These are phyloP conservation scores for Metschnikowia lunata DNA, from an alignment of 805 yeast genomes.

Conservation along the genomic window DNA sequence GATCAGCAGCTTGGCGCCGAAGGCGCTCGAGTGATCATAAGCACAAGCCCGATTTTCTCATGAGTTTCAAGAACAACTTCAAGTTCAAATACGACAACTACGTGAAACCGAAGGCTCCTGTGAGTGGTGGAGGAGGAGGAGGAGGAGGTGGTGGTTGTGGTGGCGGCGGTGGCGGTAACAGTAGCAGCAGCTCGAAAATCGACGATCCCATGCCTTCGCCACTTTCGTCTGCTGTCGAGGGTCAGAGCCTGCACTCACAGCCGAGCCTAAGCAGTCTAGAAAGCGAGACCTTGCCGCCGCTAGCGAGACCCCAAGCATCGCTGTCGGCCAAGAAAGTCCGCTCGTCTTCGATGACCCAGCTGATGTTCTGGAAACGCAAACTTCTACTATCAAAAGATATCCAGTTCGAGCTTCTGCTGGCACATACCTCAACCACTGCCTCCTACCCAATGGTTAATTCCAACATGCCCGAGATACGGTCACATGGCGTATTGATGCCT, in stretches of 20 bases:
- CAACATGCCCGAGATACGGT: not conserved
- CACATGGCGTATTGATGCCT: slow-evolving; percentile 1
- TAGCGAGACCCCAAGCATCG: slow-evolving; percentile 4
- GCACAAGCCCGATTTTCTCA: slow-evolving; percentile 11
- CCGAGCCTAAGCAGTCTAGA: slow-evolving; percentile 1
- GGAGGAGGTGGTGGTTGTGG: no score
- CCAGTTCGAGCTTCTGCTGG: slow-evolving; percentile 30
- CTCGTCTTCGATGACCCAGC: slow-evolving; percentile 21
- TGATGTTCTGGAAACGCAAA: slow-evolving; percentile 28
- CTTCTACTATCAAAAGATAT: slow-evolving; percentile 35
- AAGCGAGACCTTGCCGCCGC: slow-evolving; percentile 4
- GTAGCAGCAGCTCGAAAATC: not conserved
- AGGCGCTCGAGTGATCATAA: slow-evolving; percentile 16
- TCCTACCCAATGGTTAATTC: not conserved
- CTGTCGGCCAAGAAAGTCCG: slow-evolving; percentile 13
- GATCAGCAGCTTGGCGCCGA: slow-evolving; percentile 13
- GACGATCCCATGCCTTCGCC: slow-evolving; percentile 27
- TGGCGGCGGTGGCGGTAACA: not conserved
- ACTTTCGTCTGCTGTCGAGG: slow-evolving; percentile 16
- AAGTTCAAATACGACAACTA: slow-evolving; percentile 15
- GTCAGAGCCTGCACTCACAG: not conserved
- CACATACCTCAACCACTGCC: slow-evolving; percentile 8
- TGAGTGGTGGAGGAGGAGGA: not conserved
- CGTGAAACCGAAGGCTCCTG: slow-evolving; percentile 5
- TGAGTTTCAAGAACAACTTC: slow-evolving; percentile 16